Base-by-base conservation (phyloP, 2,329 filamentous ascomycete genomes). In the Alternaria sp. region DNA sequence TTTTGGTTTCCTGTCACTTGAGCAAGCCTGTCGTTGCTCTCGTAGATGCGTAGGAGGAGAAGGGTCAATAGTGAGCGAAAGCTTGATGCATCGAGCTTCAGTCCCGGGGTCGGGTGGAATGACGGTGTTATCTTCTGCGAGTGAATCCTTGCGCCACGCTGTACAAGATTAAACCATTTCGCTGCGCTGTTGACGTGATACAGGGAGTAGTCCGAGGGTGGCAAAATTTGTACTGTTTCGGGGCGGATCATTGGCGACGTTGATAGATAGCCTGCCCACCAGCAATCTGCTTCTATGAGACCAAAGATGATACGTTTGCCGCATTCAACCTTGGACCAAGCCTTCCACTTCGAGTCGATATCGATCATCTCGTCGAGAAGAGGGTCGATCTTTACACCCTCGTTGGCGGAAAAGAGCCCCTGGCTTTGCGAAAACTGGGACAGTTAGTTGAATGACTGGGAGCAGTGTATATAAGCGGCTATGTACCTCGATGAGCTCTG, bases 251-350 rank as follows among this genome's bases (percentile, higher is more conserved):
- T 81, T 4, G 82, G 82, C 14, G 81, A 78, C n/a, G 78, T 80
- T 5, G 81, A 83, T 16, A 84, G 73, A 51, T 83, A 82, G 1
- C 81, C 80, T 8, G 82, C 81, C 66, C 80, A 84, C 81, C 81
- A 84, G 9, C 81, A 82, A 61, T 84, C 82, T 32, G 80, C 68
- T 30, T 83, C 76, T 18, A 84, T 68, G 18, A 84, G 73, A 5
- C 82, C 81, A 16, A 81, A 76, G n/a, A 84, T 82, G n/a, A 82
- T 75, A 32, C 74, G 78, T 67, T 85, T 85, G 0, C 78, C 78
- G 48, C 82, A 85, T 70, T 86, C 84, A 8, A 85, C 78, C 50
- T 82, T 81, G 62, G 81, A 80, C 84, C 84, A 86, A 3, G 82
- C 81, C 65, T 82, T 84, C 84, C 84, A 86, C 65, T 80, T 74